phyloP scores from a whole-genome alignment of 2,329 filamentous ascomycete species.

The Ambrosiella beaveri region DNA sequence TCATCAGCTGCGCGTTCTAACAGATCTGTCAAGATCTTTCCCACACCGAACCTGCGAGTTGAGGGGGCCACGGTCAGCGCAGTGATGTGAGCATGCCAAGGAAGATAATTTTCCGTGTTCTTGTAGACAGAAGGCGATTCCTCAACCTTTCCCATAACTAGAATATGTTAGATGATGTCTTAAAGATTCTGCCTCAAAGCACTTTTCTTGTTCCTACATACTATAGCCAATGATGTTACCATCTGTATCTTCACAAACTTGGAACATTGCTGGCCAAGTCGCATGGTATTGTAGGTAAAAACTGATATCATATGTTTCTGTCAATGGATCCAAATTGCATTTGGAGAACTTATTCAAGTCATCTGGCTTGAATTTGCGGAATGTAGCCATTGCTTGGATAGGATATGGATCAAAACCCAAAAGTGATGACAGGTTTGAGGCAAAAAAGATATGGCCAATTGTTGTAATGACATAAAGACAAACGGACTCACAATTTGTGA shows the following conservation, averaged over 20 bases:
- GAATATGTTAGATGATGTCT: not conserved
- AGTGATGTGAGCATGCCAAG: constrained; percentile 98
- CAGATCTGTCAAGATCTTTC: constrained; percentile 62
- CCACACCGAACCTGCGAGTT: constrained; percentile 72
- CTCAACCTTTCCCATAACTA: constrained; percentile 95
- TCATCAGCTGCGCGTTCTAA: constrained; percentile 70
- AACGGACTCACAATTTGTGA: no score
- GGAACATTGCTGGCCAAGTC: constrained; percentile 89
- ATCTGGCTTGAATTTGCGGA: constrained; percentile 66
- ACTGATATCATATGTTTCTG: constrained; percentile 90
- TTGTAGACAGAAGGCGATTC: constrained; percentile 59
- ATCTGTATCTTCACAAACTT: constrained; percentile 68
- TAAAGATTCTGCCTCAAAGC: not conserved
- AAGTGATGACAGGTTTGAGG: not conserved
- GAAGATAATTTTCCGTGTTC: constrained; percentile 77
- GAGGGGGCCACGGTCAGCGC: constrained; percentile 82
- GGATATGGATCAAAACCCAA: not conserved
- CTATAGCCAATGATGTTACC: constrained; percentile 93
- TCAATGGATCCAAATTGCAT: constrained; percentile 88
- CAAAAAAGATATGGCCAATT: not conserved
- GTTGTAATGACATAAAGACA: no score
- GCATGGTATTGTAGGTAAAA: constrained; percentile 96
- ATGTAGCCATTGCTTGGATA: constrained; percentile 49
- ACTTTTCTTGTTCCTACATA: constrained; percentile 27
- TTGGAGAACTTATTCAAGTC: constrained; percentile 83